Evolutionary conservation across 2,329 filamentous ascomycete genomes (phyloP), one percentile per base, ranked within the genome.

Genomic region (Chrysosporium queenslandicum): DNA sequence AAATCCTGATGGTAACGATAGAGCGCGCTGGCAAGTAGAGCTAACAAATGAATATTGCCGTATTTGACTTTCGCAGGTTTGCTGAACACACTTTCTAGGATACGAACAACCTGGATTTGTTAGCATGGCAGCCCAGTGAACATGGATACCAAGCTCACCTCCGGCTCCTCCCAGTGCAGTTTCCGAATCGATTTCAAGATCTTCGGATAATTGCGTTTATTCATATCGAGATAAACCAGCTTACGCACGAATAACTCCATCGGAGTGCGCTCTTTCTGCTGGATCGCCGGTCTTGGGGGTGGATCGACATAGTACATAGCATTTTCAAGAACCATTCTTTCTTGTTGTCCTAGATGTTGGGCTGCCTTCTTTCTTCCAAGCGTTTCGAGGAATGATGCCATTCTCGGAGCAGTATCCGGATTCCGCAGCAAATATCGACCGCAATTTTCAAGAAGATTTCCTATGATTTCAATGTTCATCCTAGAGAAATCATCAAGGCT

Each of bases 381-480:
- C 0, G 90, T 98, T 68, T 98, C 92, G 21, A 98, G 71, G 66
- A 98, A 98, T 0, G 87, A 91, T 1, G 78, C 75, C 92, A 98
- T 98, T 40, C 92, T 83, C 7, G 91, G 91, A 8, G 87, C 85
- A 0, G 94, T 97, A 56, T 97, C 90, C 0, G 88, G 84, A 60
- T 92, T 97, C 46, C 91, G 87, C 54, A 98, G 77, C 20, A 98
- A 75, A 68, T 96, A 98, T 16, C 92, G 82, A 40, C 92, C 92
- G 64, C 94, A 98, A 58, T 97, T 97, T 67, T 98, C 92, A 20
- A 98, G 77, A 25, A 98, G 76, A 63, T 94, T 94, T 63, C 90
- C 94, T 58, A 98, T 91, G 61, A 98, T 96, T 68, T 98, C 94
- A 58, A 98, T 96, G 64, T 98, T 98, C 86, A 96, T 96, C 56